phyloP scores from a whole-genome alignment of 306 rosid genomes.

The Fagus crenata region DNA sequence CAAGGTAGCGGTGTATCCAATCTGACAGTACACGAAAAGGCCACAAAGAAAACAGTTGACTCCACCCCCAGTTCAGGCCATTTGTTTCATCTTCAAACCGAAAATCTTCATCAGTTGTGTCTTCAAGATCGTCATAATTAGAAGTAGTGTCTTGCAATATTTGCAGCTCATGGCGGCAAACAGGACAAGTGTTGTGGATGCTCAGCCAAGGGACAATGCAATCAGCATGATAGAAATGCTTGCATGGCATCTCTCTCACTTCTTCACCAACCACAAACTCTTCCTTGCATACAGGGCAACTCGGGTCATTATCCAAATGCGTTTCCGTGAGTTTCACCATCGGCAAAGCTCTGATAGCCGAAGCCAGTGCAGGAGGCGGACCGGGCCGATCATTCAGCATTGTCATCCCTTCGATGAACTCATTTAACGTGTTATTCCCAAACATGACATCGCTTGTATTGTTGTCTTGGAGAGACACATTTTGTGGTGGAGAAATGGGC shows the following conservation, averaged over 20 bases:
- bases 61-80: conserved; percentile 45
- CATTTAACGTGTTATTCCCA: conserved; percentile 13
- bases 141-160: neutral
- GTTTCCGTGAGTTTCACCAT: conserved; percentile 35
- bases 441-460: neutral
- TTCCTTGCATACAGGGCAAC: conserved; percentile 73
- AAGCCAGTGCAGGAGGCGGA: conserved; percentile 35
- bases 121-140: neutral
- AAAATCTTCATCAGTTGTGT: neutral
- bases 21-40: conserved; percentile 43
- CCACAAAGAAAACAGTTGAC: conserved; percentile 34
- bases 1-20: conserved; percentile 41
- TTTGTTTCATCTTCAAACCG: conserved; percentile 33
- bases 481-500: conserved; percentile 17
- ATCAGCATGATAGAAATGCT: conserved; percentile 68
- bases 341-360: conserved; percentile 43
- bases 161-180: conserved; percentile 52
- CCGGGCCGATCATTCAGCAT: conserved; percentile 27
- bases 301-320: conserved; percentile 46
- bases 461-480: neutral
- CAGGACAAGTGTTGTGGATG: conserved; percentile 70
- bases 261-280: conserved; percentile 55
- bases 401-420: conserved; percentile 14
- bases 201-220: conserved; percentile 73
- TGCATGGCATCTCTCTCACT: conserved; percentile 68